Conservation (phyloP, 768 basidiomycete species). For the Melanogaster broomeanus region DNA sequence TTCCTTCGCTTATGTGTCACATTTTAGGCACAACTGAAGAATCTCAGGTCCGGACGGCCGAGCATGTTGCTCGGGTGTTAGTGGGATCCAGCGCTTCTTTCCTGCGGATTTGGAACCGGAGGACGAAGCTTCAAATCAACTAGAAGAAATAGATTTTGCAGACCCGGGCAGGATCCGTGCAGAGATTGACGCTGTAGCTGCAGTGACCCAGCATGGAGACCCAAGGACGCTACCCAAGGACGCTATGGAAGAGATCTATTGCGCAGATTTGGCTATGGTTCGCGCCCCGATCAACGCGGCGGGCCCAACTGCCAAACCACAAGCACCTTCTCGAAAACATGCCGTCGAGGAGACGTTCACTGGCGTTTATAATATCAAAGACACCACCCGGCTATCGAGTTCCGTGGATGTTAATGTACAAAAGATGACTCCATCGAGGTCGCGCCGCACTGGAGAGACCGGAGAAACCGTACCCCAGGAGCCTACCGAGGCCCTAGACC, state of each 20-base stretch:
- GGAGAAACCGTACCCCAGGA: background rate
- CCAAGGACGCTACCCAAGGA: slow-evolving; percentile 14
- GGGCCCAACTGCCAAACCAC: slow-evolving; percentile 9
- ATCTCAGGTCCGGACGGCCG: slow-evolving; percentile 68
- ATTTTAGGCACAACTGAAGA: slow-evolving; percentile 40
- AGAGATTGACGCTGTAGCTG: slow-evolving; percentile 36
- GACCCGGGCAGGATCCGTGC: slow-evolving; percentile 53
- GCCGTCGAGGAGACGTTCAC: slow-evolving; percentile 37
- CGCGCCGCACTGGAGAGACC: slow-evolving; percentile 4
- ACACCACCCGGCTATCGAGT: background rate
- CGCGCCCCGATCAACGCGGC: slow-evolving; percentile 37
- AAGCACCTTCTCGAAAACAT: slow-evolving; percentile 10
- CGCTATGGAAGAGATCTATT: slow-evolving; percentile 59
- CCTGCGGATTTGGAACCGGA: slow-evolving; percentile 32
- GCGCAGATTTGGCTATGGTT: slow-evolving; percentile 54
- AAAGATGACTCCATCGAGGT: background rate
- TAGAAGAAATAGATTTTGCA: slow-evolving; percentile 68
- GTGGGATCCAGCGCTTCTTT: slow-evolving; percentile 29
- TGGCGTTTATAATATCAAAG: slow-evolving; percentile 34
- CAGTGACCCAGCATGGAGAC: background rate
- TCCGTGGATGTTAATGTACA: background rate
- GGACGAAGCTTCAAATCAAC: slow-evolving; percentile 34
- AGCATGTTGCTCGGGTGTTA: slow-evolving; percentile 68
- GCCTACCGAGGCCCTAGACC: slow-evolving; percentile 10
- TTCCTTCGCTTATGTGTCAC: slow-evolving; percentile 1